Evolutionary conservation across 768 basidiomycete genomes (phyloP).

Genomic region (Lactifluus echinatus): DNA sequence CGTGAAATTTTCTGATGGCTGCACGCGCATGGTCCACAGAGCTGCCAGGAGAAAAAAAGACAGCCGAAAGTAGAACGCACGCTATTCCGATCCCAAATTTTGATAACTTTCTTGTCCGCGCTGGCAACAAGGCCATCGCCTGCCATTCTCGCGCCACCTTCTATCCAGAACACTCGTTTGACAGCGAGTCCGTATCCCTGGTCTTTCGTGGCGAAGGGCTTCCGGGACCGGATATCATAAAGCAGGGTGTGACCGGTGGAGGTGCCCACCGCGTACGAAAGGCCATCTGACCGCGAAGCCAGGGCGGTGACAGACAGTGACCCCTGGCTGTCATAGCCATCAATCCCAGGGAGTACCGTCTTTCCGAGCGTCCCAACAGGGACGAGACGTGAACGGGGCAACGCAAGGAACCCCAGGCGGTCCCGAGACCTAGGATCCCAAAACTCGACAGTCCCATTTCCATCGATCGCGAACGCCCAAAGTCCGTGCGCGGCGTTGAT

Average conservation of each 20-base stretch:
- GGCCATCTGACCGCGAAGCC: conserved; percentile 75
- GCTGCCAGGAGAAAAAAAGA: conserved; percentile 24
- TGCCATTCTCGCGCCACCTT: conserved; percentile 75
- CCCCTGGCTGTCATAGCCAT: conserved; percentile 26
- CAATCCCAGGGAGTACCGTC: conserved; percentile 30
- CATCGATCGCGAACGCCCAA: conserved; percentile 83
- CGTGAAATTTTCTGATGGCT: conserved; percentile 82
- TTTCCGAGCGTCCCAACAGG: conserved; percentile 31
- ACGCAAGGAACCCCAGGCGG: conserved; percentile 55
- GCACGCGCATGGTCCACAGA: conserved; percentile 2
- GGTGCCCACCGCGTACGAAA: conserved; percentile 91
- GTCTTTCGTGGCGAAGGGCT: conserved; percentile 84
- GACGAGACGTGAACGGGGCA: conserved; percentile 48
- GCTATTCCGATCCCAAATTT: conserved; percentile 87
- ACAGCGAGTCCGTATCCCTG: conserved; percentile 94
- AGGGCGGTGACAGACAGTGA: conserved; percentile 77
- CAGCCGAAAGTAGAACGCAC: conserved; percentile 43
- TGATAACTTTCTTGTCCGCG: conserved; percentile 94
- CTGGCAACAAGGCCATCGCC: conserved; percentile 85
- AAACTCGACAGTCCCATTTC: conserved; percentile 81
- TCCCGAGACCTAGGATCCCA: conserved; percentile 90
- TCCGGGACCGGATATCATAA: conserved; percentile 84
- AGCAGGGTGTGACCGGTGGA: conserved; percentile 90
- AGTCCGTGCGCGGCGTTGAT: conserved; percentile 91
- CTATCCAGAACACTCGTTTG: conserved; percentile 80